A percentile compares a stretch with the other conserved stretches of the same genome.
These are phyloP conservation scores for Porcisia deanei DNA, from an alignment of 208 protist genomes.

Conservation along the genomic window DNA sequence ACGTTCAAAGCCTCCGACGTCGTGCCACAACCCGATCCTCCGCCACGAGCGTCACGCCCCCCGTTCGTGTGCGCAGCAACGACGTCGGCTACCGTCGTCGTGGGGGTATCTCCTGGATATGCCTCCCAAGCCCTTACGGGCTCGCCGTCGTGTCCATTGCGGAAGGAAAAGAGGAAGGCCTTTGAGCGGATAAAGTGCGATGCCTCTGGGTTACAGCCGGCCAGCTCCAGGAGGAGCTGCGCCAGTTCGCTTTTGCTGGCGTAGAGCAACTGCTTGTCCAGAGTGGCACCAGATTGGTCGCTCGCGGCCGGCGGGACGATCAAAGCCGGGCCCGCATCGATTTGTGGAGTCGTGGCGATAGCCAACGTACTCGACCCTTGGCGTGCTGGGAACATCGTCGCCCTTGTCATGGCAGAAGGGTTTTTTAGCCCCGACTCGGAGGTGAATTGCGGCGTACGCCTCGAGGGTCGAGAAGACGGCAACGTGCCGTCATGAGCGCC, in stretches of 20 bases:
- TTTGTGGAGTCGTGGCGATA: background rate
- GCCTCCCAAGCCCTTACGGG: background rate
- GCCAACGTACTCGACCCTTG: background rate
- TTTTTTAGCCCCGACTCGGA: background rate
- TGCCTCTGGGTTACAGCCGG: constrained; percentile 60
- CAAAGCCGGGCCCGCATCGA: background rate
- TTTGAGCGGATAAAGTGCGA: constrained; percentile 73
- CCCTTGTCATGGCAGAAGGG: background rate
- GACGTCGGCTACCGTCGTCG: background rate
- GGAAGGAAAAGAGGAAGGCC: constrained; percentile 58
- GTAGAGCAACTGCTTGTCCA: constrained; percentile 58
- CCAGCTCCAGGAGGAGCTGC: constrained; percentile 73
- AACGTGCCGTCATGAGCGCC: constrained; percentile 1
- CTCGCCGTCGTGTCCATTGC: constrained; percentile 27
- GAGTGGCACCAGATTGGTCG: constrained; percentile 26
- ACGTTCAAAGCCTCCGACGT: background rate
- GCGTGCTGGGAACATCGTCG: background rate
- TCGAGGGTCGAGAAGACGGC: background rate
- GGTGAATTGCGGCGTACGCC: background rate
- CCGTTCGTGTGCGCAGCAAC: background rate
- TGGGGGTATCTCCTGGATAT: background rate
- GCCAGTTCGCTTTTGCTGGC: constrained; percentile 64
- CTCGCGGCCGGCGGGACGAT: constrained; percentile 2
- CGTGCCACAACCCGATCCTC: background rate
- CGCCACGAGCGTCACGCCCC: background rate